Base-by-base conservation (phyloP, 768 basidiomycete genomes). In the Leucosporidium creatinivorum region DNA sequence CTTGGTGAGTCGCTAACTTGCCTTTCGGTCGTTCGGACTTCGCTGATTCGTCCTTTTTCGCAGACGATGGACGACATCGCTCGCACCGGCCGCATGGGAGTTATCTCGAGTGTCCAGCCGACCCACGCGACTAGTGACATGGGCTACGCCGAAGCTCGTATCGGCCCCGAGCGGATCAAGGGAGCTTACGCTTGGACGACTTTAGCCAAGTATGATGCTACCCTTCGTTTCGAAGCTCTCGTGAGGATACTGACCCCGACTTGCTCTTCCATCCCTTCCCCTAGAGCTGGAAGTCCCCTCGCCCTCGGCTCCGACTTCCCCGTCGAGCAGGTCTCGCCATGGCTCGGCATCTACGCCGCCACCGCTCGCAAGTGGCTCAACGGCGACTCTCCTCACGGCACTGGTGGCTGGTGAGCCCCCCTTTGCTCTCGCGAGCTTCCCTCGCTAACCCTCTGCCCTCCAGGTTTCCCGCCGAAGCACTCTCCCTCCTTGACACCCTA, bases 231-330 rank as follows among this genome's bases (percentile, higher is more conserved):
- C 8, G 8, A 8, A 7, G 39, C 39, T 44, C 33, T 31, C 59
- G 12, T 21, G n/a, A 48, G 2, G 56, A 54, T 1, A 4, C 25
- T 18, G 25, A 50, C 13, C 17, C 19, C 60, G 44, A 28, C 33
- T 28, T 36, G 31, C n/a, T 30, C 4, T 26, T 65, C 19, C 59
- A 17, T 31, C 55, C 5, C 59, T 12, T 31, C 55, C 5, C 0
- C 30, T 59, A 81, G 79, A 3, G 65, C 67, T 31, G 79, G 79
- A 10, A 78, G 79, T 1, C 72, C 86, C 19, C 82, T 93, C 3
- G 86, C 91, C 0, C 81, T 97, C 2, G 93, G 94, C 3, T 91
- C 91, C 4, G 93, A 97, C 77, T 96, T 97, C 78, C 94, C 94
- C 0, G 86, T 97, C 4, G 93, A 97, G 77, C 84, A 85, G 15